Evolutionary conservation across 495 filamentous ascomycete genomes (phyloP).

Genomic region (Hyaloscypha hepaticicola): DNA sequence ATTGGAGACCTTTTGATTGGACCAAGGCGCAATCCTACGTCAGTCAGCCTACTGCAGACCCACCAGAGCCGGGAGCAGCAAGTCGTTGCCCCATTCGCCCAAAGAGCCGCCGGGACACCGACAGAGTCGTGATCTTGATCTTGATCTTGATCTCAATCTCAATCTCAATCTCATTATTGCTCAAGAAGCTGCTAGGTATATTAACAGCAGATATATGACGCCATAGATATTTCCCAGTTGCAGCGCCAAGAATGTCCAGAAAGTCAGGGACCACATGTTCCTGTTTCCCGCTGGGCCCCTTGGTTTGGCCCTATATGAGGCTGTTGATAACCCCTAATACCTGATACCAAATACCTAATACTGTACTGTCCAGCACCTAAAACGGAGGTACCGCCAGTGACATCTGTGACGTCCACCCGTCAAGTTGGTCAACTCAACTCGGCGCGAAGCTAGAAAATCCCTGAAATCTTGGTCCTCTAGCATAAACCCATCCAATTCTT

Average conservation of each 20-base stretch:
- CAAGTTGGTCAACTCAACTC: no score
- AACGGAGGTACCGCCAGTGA: no score
- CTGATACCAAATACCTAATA: no score
- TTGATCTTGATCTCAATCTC: background rate
- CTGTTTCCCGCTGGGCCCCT: background rate
- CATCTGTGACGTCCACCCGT: background rate
- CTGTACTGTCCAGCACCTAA: no score
- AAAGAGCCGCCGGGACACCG: background rate
- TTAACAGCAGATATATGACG: background rate
- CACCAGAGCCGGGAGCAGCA: background rate
- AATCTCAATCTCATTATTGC: no score
- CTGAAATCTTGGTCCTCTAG: background rate
- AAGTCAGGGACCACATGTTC: background rate
- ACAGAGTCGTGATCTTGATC: no score
- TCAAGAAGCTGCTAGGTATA: background rate
- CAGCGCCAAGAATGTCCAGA: background rate
- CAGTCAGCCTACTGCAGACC: background rate
- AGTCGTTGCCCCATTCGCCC: background rate
- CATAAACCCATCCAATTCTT: background rate
- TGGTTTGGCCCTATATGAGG: background rate
- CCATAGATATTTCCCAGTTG: background rate
- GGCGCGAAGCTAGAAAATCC: background rate
- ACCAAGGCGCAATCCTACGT: background rate
- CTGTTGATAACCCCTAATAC: background rate
- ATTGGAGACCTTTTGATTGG: background rate